phyloP scores from a whole-genome alignment of 345 rosid genomes.

The Populus ilicifolia region DNA sequence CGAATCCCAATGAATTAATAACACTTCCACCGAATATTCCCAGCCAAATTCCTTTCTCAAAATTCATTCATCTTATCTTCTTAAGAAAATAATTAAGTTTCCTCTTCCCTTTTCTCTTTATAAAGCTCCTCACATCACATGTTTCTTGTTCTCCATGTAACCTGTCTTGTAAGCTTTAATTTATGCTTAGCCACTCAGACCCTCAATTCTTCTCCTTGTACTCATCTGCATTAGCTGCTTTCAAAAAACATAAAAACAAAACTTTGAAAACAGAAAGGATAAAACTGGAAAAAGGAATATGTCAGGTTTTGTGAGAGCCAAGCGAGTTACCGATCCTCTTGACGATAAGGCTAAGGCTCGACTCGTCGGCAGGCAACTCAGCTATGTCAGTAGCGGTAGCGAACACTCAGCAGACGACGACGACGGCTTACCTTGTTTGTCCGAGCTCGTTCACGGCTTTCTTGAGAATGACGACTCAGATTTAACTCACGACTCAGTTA shows the following conservation, averaged over 20 bases:
- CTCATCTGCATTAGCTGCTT: background rate
- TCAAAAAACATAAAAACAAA: background rate
- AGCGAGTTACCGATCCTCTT: constrained; percentile 60
- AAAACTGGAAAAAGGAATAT: constrained; percentile 11
- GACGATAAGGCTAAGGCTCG: constrained; percentile 59
- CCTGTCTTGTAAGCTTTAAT: background rate
- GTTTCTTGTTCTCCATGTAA: background rate
- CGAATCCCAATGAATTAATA: background rate
- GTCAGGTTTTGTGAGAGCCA: constrained; percentile 36
- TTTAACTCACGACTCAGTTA: background rate
- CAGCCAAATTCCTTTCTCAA: constrained; percentile 12
- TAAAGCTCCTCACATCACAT: background rate
- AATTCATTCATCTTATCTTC: background rate
- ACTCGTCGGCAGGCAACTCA: constrained; percentile 37
- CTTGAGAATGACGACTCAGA: constrained; percentile 45
- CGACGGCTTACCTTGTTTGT: constrained; percentile 62
- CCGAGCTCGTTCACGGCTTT: constrained; percentile 72
- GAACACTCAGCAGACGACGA: constrained; percentile 59
- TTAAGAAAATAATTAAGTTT: no score
- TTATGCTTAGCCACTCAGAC: background rate
- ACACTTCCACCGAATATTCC: constrained; percentile 36
- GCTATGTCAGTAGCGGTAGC: constrained; percentile 69
- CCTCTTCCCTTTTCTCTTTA: background rate
- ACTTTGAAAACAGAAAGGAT: background rate
- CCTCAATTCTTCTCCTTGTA: background rate